phyloP scores from a whole-genome alignment of 2,329 filamentous ascomycete genomes.

The Emmonsia crescens region DNA sequence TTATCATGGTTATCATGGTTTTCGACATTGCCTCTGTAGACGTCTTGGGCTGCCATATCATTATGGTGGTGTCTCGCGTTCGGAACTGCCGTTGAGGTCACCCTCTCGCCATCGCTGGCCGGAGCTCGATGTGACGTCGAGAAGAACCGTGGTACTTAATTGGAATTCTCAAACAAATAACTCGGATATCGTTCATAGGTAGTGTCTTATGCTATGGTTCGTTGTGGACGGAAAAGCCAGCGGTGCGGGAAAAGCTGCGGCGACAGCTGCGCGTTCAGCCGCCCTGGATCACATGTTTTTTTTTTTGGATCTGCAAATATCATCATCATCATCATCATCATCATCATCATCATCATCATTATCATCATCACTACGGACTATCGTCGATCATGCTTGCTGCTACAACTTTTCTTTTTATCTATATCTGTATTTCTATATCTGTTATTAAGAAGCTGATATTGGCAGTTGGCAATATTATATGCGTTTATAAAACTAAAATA shows the following conservation, averaged over 20 bases:
- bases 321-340: neutral
- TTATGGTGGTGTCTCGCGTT: constrained; percentile 14
- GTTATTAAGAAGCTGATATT: neutral
- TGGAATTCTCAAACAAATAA: neutral
- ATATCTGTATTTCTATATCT: neutral
- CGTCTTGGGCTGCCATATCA: constrained; percentile 24
- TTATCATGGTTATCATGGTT: neutral
- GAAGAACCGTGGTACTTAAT: neutral
- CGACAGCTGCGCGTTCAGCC: neutral
- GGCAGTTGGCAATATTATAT: neutral
- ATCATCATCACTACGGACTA: too few relatives aligned
- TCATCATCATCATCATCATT: neutral
- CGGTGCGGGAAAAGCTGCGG: neutral
- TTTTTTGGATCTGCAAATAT: neutral
- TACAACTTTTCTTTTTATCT: neutral
- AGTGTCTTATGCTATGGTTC: neutral
- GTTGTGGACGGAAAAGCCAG: neutral
- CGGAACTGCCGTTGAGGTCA: neutral
- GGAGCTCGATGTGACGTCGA: neutral
- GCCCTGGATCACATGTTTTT: neutral
- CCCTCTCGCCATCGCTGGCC: neutral
- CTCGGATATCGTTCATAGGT: neutral
- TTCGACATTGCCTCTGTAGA: constrained; percentile 20
- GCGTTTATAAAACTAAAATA: too few relatives aligned
- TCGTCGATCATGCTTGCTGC: neutral